Base-by-base conservation (phyloP, 805 yeast genomes). In the Cyberlindnera amylophila region DNA sequence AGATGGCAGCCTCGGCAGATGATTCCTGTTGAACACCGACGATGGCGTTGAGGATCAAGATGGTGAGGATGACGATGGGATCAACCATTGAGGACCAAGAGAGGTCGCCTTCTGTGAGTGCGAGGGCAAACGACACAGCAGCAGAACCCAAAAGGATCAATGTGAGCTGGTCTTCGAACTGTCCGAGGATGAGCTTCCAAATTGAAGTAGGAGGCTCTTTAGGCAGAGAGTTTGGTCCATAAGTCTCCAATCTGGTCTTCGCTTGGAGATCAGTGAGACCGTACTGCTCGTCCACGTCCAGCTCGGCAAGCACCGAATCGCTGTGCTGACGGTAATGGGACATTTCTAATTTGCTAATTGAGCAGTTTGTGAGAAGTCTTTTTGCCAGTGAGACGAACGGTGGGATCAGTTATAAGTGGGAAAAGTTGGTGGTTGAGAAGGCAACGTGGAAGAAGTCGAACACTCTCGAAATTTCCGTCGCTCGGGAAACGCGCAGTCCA, bases 1-100 rank as follows among this genome's bases (percentile, higher is more conserved):
- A 67, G 63, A 74, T 74, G 5, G 78, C 75, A 31, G 69, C 62
- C 50, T 74, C 79, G 10, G 79, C 79, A 36, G 71, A 67, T 15
- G 66, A 58, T 51, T 74, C 79, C 52, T 74, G 78, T 29, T 71
- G 63, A 30, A 72, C 75, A 14, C 79, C 79, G 15, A 74, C 75
- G 9, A 64, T 53, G 27, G 76, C 72, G 45, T 74, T 74, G 28
- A 74, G 59, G 4, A 65, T 55, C 4, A 74, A 67, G 32, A 74
- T 76, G 34, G 65, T 60, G 6, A 66, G 69, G 52, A 74, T 74
- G 12, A 74, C 79, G 10, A 62, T 50, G 11, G 66, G 69, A 39
- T 64, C 69, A 13, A 64, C 59, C 46, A 64, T 52, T 14, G 61
- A 57, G 11, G 61, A 42, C 58, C 59, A 57, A 8, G 65, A 57